A percentile compares a stretch with the other conserved stretches of the same genome.
phyloP scores from a whole-genome alignment of 345 rosid genomes.

The Hirschfeldia incana region DNA sequence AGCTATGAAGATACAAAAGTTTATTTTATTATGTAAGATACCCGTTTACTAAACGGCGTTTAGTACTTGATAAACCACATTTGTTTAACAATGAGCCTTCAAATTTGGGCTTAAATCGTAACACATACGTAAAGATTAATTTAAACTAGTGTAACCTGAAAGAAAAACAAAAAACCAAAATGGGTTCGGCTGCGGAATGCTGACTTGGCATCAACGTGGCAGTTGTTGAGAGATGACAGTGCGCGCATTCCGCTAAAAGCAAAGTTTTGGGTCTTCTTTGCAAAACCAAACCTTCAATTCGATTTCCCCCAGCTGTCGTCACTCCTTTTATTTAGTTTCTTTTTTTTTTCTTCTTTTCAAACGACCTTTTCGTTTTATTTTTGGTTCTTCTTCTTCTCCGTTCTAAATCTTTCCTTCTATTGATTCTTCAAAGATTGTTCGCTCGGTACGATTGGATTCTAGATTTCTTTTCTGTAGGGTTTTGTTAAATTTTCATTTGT shows the following conservation, averaged over 20 bases:
- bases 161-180: too few relatives aligned
- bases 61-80: too few relatives aligned
- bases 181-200: neutral
- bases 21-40: too few relatives aligned
- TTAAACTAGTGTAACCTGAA: too few relatives aligned
- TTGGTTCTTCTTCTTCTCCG: neutral
- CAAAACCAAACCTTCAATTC: slow-evolving; percentile 24
- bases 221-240: slow-evolving; percentile 15
- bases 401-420: slow-evolving; percentile 18
- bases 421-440: slow-evolving; percentile 3
- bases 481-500: neutral
- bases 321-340: slow-evolving; percentile 4
- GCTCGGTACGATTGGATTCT: slow-evolving; percentile 1
- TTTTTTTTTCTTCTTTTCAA: neutral
- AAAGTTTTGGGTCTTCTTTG: slow-evolving; percentile 8
- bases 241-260: slow-evolving; percentile 21
- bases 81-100: too few relatives aligned
- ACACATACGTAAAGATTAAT: too few relatives aligned
- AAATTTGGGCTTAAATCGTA: too few relatives aligned
- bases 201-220: slow-evolving; percentile 35
- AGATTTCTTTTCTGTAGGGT: slow-evolving; percentile 15
- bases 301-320: slow-evolving; percentile 41
- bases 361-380: slow-evolving; percentile 3
- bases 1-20: too few relatives aligned
- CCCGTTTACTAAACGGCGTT: too few relatives aligned